Evolutionary conservation across 2,329 filamentous ascomycete species (phyloP).

Genomic region (Sporothrix sp.): DNA sequence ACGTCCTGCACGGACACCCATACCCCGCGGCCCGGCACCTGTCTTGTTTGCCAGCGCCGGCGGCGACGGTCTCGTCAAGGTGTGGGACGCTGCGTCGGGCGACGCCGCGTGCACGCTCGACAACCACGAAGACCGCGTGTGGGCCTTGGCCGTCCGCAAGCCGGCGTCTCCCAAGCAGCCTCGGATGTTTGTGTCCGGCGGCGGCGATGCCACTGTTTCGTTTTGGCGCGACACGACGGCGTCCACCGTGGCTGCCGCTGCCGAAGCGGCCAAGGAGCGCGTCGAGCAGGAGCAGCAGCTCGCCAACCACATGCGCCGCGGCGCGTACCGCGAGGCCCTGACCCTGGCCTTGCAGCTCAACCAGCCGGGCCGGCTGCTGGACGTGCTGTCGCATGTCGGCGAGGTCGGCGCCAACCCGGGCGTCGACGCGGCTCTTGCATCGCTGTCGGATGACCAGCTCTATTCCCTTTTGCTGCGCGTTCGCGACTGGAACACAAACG

Average conservation of each 20-base stretch:
- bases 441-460: conserved; percentile 73
- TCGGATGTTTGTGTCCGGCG: conserved; percentile 69
- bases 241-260: conserved; percentile 64
- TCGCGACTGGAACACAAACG: conserved; percentile 97
- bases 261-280: conserved; percentile 63
- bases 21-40: conserved; percentile 2
- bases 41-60: conserved; percentile 76
- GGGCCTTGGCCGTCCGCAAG: conserved; percentile 71
- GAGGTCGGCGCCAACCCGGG: conserved; percentile 39
- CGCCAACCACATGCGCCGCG: conserved; percentile 81
- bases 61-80: conserved; percentile 89
- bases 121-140: conserved; percentile 93
- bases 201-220: conserved; percentile 83
- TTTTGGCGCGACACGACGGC: conserved; percentile 93
- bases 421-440: conserved; percentile 77
- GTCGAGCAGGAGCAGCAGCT: conserved; percentile 88
- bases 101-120: conserved; percentile 85
- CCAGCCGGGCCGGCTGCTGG: conserved; percentile 78
- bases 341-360: conserved; percentile 86
- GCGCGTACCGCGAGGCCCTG: conserved; percentile 87
- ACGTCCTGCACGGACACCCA: not conserved
- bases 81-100: conserved; percentile 83
- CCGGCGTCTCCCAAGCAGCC: conserved; percentile 19
- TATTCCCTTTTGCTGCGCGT: conserved; percentile 71
- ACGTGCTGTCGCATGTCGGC: conserved; percentile 59